These are phyloP conservation scores for Cytospora chrysosperma DNA, from an alignment of 2,329 filamentous ascomycete species.

Conservation along the genomic window DNA sequence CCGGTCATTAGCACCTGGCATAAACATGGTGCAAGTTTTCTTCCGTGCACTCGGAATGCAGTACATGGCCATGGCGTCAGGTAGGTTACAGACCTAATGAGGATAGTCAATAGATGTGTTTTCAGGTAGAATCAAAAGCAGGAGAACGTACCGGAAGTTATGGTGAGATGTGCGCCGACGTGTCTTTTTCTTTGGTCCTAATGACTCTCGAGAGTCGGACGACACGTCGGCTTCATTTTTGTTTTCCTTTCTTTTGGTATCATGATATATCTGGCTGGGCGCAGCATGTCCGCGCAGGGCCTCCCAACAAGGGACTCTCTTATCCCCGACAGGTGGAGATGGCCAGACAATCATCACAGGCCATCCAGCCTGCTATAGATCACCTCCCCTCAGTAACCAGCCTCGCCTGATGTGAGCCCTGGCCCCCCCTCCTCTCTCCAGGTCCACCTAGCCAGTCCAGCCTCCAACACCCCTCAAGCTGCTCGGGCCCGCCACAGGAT, in stretches of 20 bases:
- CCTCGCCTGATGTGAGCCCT: not conserved
- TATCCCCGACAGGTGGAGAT: not conserved
- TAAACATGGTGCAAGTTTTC: not conserved
- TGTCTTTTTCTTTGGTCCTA: slow-evolving; percentile 7
- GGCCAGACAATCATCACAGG: too few species aligned
- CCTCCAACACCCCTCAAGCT: not conserved
- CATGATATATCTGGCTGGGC: not conserved
- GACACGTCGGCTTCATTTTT: slow-evolving; percentile 20
- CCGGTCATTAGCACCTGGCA: not conserved
- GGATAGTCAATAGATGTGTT: not conserved
- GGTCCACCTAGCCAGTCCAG: not conserved
- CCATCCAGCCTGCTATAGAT: not conserved
- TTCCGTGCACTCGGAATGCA: not conserved
- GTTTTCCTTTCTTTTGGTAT: not conserved
- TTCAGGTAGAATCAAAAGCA: not conserved
- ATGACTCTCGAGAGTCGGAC: slow-evolving; percentile 12
- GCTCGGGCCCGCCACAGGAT: not conserved
- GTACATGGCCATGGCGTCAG: not conserved
- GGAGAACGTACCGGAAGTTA: slow-evolving; percentile 1
- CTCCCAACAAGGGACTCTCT: not conserved
- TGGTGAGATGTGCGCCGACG: slow-evolving; percentile 17
- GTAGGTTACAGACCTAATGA: not conserved
- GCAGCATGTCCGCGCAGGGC: not conserved
- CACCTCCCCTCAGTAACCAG: not conserved
- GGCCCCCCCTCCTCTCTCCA: not conserved